These are phyloP conservation scores for Daphne laureola DNA, from an alignment of 441 rosid genomes.

Conservation along the genomic window DNA sequence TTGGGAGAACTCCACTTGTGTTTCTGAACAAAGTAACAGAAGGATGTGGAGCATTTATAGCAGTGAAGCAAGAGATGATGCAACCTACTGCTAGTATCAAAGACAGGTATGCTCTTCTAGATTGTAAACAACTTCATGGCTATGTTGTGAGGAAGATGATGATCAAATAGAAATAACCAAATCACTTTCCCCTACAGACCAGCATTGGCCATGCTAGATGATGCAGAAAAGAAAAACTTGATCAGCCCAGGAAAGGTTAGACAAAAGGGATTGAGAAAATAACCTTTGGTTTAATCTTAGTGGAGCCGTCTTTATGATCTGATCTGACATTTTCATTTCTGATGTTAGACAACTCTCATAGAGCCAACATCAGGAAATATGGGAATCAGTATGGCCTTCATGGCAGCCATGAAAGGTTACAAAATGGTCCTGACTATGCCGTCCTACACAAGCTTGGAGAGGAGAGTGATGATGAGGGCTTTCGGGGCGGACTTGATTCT, in stretches of 20 bases:
- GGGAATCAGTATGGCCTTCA: constrained; percentile 94
- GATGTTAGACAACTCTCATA: constrained; percentile 59
- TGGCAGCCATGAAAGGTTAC: constrained; percentile 85
- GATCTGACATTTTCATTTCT: not conserved
- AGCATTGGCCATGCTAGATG: constrained; percentile 64
- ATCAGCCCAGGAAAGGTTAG: constrained; percentile 72
- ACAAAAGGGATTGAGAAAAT: not conserved
- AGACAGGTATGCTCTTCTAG: constrained; percentile 23
- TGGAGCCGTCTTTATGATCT: not conserved
- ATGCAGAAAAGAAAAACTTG: constrained; percentile 70
- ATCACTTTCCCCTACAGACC: constrained; percentile 37
- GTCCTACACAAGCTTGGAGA: constrained; percentile 90
- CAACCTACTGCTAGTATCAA: constrained; percentile 80
- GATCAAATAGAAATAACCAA: constrained; percentile 1
- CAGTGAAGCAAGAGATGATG: constrained; percentile 79
- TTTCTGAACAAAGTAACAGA: constrained; percentile 67
- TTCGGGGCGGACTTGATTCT: constrained; percentile 84
- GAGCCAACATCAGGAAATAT: constrained; percentile 95
- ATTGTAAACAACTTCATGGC: too few species aligned
- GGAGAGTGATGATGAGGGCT: constrained; percentile 86
- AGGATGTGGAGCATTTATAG: constrained; percentile 75
- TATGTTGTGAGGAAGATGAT: not conserved
- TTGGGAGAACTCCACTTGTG: constrained; percentile 69
- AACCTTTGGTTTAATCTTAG: not conserved
- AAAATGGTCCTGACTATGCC: constrained; percentile 89